Percentiles rank a stretch among this genome's conserved stretches.
phyloP scores from a whole-genome alignment of 2,329 filamentous ascomycete genomes.

The Venturia carpophila region DNA sequence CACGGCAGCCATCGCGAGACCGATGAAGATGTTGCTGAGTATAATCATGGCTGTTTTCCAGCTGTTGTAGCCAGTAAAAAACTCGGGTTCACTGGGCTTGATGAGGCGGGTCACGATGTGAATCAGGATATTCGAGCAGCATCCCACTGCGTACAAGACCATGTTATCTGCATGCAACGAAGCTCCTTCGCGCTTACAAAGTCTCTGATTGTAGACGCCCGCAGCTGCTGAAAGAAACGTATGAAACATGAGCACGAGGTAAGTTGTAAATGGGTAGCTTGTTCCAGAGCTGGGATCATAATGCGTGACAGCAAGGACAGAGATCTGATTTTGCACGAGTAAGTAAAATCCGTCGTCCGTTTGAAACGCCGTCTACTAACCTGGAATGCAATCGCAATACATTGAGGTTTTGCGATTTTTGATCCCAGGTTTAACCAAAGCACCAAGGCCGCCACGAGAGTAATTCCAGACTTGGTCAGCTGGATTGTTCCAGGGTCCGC shows the following conservation, averaged over 20 bases:
- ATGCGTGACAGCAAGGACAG: slow-evolving; percentile 28
- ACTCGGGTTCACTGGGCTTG: slow-evolving; percentile 27
- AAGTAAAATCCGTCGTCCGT: neutral
- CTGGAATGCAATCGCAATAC: slow-evolving; percentile 30
- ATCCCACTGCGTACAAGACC: slow-evolving; percentile 28
- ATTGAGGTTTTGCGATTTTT: slow-evolving; percentile 28
- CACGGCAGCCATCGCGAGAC: slow-evolving; percentile 31
- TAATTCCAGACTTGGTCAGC: slow-evolving; percentile 29
- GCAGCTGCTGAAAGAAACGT: slow-evolving; percentile 29
- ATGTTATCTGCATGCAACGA: slow-evolving; percentile 32
- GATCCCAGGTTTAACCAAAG: slow-evolving; percentile 26
- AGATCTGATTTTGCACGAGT: slow-evolving; percentile 22
- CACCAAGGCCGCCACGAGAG: slow-evolving; percentile 29
- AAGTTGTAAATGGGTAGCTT: slow-evolving; percentile 27
- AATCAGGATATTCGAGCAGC: slow-evolving; percentile 22
- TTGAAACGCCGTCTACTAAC: slow-evolving; percentile 19
- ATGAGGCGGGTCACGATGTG: slow-evolving; percentile 28
- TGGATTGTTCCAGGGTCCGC: slow-evolving; percentile 31
- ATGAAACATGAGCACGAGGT: slow-evolving; percentile 29
- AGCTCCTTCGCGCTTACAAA: slow-evolving; percentile 28
- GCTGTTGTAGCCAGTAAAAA: slow-evolving; percentile 21
- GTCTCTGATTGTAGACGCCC: slow-evolving; percentile 32
- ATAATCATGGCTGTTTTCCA: slow-evolving; percentile 29
- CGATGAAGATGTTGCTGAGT: slow-evolving; percentile 31
- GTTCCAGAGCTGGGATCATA: slow-evolving; percentile 26